Percentiles rank a stretch among this genome's conserved stretches.
These are phyloP conservation scores for Yamadazyma paraphyllophila DNA, from an alignment of 805 yeast species.

Conservation along the genomic window DNA sequence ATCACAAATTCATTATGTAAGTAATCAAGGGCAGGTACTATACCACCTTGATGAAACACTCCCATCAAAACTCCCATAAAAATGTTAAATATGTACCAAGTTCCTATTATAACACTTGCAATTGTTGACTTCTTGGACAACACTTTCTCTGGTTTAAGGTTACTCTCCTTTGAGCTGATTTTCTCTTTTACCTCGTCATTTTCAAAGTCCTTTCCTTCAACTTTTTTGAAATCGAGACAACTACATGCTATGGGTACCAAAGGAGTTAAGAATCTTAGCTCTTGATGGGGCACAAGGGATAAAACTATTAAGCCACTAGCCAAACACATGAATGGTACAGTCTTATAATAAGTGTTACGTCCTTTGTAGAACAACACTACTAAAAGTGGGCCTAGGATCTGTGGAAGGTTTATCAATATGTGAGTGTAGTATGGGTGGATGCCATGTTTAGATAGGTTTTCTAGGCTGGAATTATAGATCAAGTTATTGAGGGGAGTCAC, in stretches of 20 bases:
- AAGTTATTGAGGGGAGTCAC: slow-evolving; percentile 79
- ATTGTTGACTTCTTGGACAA: slow-evolving; percentile 5
- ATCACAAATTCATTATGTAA: slow-evolving; percentile 20
- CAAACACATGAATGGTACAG: slow-evolving; percentile 59
- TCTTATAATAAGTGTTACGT: slow-evolving; percentile 39
- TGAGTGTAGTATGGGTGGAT: slow-evolving; percentile 79
- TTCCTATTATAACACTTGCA: slow-evolving; percentile 23
- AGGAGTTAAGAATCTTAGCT: slow-evolving; percentile 82
- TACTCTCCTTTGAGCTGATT: slow-evolving; percentile 5
- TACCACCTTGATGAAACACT: slow-evolving; percentile 84
- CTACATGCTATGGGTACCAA: slow-evolving; percentile 66
- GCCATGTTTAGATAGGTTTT: slow-evolving; percentile 76
- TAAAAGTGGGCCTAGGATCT: slow-evolving; percentile 73
- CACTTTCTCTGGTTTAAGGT: slow-evolving; percentile 11
- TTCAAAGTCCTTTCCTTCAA: slow-evolving; percentile 6
- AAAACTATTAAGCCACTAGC: slow-evolving; percentile 60
- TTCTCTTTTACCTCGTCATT: slow-evolving; percentile 12
- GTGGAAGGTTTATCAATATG: slow-evolving; percentile 71
- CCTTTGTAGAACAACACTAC: slow-evolving; percentile 41
- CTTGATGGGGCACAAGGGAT: slow-evolving; percentile 88
- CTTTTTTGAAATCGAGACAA: slow-evolving; percentile 45
- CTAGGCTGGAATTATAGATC: slow-evolving; percentile 57
- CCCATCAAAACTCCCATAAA: slow-evolving; percentile 69
- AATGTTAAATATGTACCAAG: slow-evolving; percentile 68
- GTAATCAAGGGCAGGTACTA: slow-evolving; percentile 60